These are phyloP conservation scores for Actinidia arguta DNA, from an alignment of 179 eudicot species.

Conservation along the genomic window DNA sequence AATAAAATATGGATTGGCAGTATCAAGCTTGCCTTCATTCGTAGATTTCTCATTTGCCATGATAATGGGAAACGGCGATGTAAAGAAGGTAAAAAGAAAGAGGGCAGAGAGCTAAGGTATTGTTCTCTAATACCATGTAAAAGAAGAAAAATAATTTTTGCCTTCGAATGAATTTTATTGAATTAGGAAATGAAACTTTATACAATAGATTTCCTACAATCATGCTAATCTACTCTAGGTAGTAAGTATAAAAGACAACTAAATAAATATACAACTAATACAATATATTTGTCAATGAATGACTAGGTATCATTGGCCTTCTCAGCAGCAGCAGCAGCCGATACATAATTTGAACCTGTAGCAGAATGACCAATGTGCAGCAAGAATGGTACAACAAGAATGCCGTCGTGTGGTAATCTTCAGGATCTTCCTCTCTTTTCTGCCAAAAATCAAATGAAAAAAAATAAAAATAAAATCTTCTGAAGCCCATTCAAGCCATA, in stretches of 20 bases:
- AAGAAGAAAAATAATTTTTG: neutral
- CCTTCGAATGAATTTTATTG: neutral
- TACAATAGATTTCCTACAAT: too few relatives aligned
- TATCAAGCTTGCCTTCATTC: neutral
- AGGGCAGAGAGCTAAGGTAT: neutral
- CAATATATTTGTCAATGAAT: too few relatives aligned
- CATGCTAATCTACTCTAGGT: too few relatives aligned
- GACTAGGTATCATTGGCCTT: too few relatives aligned
- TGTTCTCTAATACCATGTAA: too few relatives aligned
- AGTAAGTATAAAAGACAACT: too few relatives aligned
- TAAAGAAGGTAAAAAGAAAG: too few relatives aligned
- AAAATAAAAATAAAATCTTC: neutral
- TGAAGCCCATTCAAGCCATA: neutral
- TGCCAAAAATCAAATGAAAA: neutral
- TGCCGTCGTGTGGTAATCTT: neutral
- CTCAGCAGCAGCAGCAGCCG: neutral
- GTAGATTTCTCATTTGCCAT: neutral
- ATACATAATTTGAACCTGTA: neutral
- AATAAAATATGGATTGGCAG: neutral
- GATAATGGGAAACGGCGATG: neutral
- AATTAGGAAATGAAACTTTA: too few relatives aligned
- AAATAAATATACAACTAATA: neutral
- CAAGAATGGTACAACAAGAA: slow-evolving; percentile 18
- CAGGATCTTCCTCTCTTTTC: slow-evolving; percentile 26
- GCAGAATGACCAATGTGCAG: slow-evolving; percentile 9